Conservation (phyloP, 106 monocot species). For the Amphibolis antarctica region DNA sequence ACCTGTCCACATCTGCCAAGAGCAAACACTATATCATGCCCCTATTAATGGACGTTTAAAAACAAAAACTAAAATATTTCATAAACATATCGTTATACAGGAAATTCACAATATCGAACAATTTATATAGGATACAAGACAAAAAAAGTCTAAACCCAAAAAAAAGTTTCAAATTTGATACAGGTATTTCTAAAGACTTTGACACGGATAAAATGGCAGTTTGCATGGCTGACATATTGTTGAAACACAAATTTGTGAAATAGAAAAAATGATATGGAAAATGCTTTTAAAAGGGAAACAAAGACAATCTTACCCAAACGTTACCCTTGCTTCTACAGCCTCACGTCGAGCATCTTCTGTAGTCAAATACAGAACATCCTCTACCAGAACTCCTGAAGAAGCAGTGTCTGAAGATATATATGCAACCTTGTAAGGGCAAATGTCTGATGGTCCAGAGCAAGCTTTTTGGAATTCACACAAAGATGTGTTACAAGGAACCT, state of each 20-base stretch:
- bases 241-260: too few relatives aligned
- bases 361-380: slow-evolving; percentile 74
- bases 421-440: slow-evolving; percentile 55
- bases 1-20: slow-evolving; percentile 67
- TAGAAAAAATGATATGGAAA: too few relatives aligned
- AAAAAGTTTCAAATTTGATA: too few relatives aligned
- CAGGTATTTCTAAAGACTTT: too few relatives aligned
- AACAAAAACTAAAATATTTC: neutral
- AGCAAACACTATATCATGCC: neutral
- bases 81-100: too few relatives aligned
- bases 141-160: too few relatives aligned
- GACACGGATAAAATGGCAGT: too few relatives aligned
- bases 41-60: slow-evolving; percentile 2
- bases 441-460: slow-evolving; percentile 27
- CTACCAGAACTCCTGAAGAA: slow-evolving; percentile 61
- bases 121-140: too few relatives aligned
- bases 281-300: neutral
- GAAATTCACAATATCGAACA: too few relatives aligned
- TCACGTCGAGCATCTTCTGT: slow-evolving; percentile 38
- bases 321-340: slow-evolving; percentile 45
- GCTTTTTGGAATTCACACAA: slow-evolving; percentile 38
- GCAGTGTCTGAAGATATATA: slow-evolving; percentile 81
- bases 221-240: too few relatives aligned
- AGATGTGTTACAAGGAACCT: slow-evolving; percentile 49
- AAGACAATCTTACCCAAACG: slow-evolving; percentile 66